Evolutionary conservation across 345 rosid species (phyloP), one percentile per base, ranked within the genome.

Genomic region (Eucalyptus paniculata): DNA sequence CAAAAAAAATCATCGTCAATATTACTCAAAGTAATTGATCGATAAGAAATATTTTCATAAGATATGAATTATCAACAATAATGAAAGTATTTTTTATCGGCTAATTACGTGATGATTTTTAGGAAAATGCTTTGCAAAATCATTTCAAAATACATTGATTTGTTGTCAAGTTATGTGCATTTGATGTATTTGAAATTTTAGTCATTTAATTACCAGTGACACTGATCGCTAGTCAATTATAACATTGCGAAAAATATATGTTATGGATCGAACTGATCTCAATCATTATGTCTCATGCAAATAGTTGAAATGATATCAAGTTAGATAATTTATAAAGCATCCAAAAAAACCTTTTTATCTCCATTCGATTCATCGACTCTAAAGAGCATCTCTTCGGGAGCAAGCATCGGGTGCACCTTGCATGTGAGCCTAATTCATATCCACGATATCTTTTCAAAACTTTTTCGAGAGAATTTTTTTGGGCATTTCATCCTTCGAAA

Each of bases 31-130:
- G 5, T 5, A 10, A 56, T 23, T 24, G 1, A 56, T 2, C 2
- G 3, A 56, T 56, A 23, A 24, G 0, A 24, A 56, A 24, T 56
- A 56, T 56, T 56, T 56, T 56, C 30, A 56, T 56, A 9, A 56
- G 6, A 56, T 24, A 56, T 2, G 5, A 21, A 9, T 24, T 24
- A 24, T 56, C 5, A 24, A 1, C 6, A 56, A 9, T 56, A 56
- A 10, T 56, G 1, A 56, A 56, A 24, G 3, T 9, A 56, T 24
- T 9, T 56, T 56, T 2, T 0, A 9, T 56, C 12, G 1, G 1
- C 28, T 54, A 23, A 23, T 21, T 54, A 23, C 1, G 12, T 23
- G 12, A 23, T 23, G 1, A 56, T 56, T 56, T 9, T 56, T 56
- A 56, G 19, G 12, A 9, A 21, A 56, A 56, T 56, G 5, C 6